Conservation (phyloP, 192 early-diverging fungal genomes). For the Paraglomus brasilianum region DNA sequence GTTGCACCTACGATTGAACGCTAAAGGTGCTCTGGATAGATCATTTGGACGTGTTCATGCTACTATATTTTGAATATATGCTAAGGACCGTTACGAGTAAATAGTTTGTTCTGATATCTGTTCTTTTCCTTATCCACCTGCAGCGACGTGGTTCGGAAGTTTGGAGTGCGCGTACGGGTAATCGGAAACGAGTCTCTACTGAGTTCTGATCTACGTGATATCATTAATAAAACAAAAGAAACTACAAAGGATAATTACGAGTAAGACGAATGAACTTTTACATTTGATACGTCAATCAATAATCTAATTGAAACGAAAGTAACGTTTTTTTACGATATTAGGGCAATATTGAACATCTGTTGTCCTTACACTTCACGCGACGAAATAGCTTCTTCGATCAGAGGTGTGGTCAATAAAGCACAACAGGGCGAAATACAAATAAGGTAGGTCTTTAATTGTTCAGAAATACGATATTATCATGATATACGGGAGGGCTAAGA, state of each 20-base stretch:
- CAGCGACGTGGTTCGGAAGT: conserved; percentile 71
- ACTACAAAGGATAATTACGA: conserved; percentile 63
- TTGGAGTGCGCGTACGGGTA: conserved; percentile 77
- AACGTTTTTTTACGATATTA: conserved; percentile 17
- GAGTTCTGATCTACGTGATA: conserved; percentile 58
- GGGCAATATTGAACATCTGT: conserved; percentile 86
- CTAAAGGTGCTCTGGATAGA: no score
- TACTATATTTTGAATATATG: neutral
- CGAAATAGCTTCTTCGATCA: conserved; percentile 80
- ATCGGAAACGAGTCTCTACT: conserved; percentile 75
- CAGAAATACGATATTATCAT: neutral
- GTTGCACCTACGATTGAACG: no score
- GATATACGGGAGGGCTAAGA: neutral
- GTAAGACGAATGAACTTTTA: conserved; percentile 30
- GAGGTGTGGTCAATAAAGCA: conserved; percentile 55
- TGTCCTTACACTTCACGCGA: conserved; percentile 90
- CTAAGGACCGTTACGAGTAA: no score
- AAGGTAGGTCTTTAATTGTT: conserved; percentile 38
- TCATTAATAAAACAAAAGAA: conserved; percentile 62
- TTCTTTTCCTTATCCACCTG: conserved; percentile 19
- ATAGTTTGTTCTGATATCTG: neutral
- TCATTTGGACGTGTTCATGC: conserved; percentile 13
- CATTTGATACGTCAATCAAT: neutral
- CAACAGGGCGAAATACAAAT: conserved; percentile 49
- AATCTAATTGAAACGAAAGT: neutral